These are phyloP conservation scores for Purshia tridentata DNA, from an alignment of 306 rosid species.

Conservation along the genomic window DNA sequence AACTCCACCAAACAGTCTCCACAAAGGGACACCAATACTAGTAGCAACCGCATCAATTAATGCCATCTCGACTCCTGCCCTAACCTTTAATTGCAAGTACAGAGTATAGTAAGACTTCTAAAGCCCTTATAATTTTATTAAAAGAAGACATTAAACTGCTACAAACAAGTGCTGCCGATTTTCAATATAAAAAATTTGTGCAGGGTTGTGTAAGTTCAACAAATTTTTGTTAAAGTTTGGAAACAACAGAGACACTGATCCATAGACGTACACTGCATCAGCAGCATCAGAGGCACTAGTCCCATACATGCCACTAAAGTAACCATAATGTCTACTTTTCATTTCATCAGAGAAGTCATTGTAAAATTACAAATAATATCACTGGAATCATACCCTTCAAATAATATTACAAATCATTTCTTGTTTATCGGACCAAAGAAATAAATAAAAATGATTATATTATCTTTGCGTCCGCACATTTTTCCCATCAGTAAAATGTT, in stretches of 20 bases:
- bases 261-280: background rate
- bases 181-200: background rate
- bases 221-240: background rate
- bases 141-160: conserved; percentile 1
- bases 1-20: conserved; percentile 96
- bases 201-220: no score
- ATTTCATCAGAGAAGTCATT: background rate
- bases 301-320: background rate
- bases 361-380: background rate
- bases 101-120: background rate
- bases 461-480: background rate
- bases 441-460: background rate
- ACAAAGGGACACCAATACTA: conserved; percentile 73
- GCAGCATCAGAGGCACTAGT: background rate
- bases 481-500: background rate
- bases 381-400: background rate
- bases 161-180: background rate
- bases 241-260: background rate
- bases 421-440: background rate
- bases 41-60: conserved; percentile 83
- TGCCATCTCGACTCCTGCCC: conserved; percentile 98
- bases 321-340: background rate
- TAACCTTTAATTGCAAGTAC: conserved; percentile 62
- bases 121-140: background rate
- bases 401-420: no score